These are phyloP conservation scores for Fusarium lyarnte DNA, from an alignment of 2,329 filamentous ascomycete species.

Conservation along the genomic window DNA sequence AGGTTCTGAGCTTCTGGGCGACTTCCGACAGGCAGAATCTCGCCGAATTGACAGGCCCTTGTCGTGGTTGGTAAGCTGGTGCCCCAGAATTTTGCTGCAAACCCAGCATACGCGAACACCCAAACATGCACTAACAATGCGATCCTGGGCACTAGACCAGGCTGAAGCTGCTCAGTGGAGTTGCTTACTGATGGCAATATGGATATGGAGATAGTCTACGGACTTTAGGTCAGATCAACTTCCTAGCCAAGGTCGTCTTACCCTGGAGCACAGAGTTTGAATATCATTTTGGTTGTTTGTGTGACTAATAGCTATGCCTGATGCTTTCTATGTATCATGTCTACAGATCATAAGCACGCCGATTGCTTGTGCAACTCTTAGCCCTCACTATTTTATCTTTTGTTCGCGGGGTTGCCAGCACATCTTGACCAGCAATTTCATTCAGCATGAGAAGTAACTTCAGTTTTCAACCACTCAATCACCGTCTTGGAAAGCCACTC, in stretches of 20 bases:
- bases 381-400: neutral
- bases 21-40: conserved; percentile 35
- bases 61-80: conserved; percentile 37
- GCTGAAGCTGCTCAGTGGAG: conserved; percentile 12
- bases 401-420: neutral
- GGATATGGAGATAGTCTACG: conserved; percentile 2
- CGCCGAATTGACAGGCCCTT: conserved; percentile 24
- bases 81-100: conserved; percentile 21
- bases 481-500: conserved; percentile 61
- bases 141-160: neutral
- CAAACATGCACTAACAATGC: conserved; percentile 18
- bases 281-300: neutral
- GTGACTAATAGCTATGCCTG: neutral
- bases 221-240: conserved; percentile 3
- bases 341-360: neutral
- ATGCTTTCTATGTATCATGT: neutral
- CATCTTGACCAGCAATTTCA: neutral
- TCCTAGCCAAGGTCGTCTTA: neutral
- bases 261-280: neutral
- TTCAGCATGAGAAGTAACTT: conserved; percentile 4
- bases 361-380: neutral
- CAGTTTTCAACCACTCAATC: conserved; percentile 54
- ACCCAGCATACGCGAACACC: conserved; percentile 19
- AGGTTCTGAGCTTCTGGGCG: conserved; percentile 13
- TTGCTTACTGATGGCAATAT: neutral